phyloP scores from a whole-genome alignment of 345 rosid species.

The Eucalyptus viminalis region DNA sequence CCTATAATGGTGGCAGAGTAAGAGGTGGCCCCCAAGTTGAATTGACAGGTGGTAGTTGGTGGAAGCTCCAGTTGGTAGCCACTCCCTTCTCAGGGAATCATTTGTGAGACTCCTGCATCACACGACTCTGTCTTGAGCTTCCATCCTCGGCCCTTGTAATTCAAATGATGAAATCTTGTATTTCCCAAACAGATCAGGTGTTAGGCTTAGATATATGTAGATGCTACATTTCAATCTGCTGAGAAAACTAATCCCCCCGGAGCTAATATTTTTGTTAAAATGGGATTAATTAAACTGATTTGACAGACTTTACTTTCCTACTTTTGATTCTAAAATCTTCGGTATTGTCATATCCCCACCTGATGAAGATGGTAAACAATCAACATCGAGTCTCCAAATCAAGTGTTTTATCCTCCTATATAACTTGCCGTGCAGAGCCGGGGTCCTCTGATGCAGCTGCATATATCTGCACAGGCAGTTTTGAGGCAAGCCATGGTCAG shows the following conservation, averaged over 20 bases:
- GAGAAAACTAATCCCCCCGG: not conserved
- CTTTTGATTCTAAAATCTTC: not conserved
- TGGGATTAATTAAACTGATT: not conserved
- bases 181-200: not conserved
- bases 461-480: not conserved
- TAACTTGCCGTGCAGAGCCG: not conserved
- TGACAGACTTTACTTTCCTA: not conserved
- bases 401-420: not conserved
- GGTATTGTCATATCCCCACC: not conserved
- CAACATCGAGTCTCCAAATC: not conserved
- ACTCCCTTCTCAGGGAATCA: not conserved
- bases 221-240: not conserved
- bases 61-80: not conserved
- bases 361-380: not conserved
- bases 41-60: not conserved
- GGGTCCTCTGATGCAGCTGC: not conserved
- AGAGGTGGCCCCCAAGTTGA: constrained; percentile 2
- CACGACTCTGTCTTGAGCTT: not conserved
- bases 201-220: not conserved
- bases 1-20: constrained; percentile 2
- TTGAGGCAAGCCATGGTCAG: not conserved
- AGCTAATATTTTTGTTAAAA: not conserved
- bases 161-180: not conserved
- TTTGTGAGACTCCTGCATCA: not conserved
- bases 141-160: not conserved